Evolutionary conservation across 2,329 filamentous ascomycete genomes (phyloP), one percentile per base, ranked within the genome.

Genomic region (Fusarium sp.): DNA sequence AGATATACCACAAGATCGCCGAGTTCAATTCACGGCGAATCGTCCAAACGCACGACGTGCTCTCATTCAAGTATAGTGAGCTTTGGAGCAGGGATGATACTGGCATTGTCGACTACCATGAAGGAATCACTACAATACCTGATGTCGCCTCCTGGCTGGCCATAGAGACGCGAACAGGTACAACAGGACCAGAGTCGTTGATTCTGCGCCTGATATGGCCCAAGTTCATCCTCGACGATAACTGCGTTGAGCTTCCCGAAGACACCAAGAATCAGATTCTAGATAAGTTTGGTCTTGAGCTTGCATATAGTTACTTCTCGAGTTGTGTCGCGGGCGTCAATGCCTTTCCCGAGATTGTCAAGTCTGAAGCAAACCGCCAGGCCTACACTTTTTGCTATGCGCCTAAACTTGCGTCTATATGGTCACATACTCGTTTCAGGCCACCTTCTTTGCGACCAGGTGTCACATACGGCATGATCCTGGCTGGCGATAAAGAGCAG

Each of bases 381-480:
- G 68, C 80, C 8, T 82, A 80, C 59, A 77, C 80, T 6, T 80
- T 83, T 63, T 80, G 79, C 61, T 83, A 83, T 50, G 79, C 80
- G 24, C 83, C 83, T 6, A 84, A 84, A 58, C 70, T 84, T 30
- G 83, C 81, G 12, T 77, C 79, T 22, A 74, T 81, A 30, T 84
- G 83, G 83, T 82, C 82, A 5, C 77, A 82, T 53, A 70, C 69
- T 35, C 61, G 56, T 35, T 74, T 74, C 28, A 63, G 59, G 22
- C 38, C 70, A 6, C n/a, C 58, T 4, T 24, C 63, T 9, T 58
- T 63, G 10, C 66, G 70, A 20, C 48, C 67, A 12, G 48, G 69
- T 15, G 57, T 77, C n/a, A 83, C 79, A 0, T 73, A 80, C 30
- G 80, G 77, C 18, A 75, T 84, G 48, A 69, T 84, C 35, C 77